Evolutionary conservation across 202 grass and related monocot genomes (phyloP).

Genomic region (Zoysia matrella): DNA sequence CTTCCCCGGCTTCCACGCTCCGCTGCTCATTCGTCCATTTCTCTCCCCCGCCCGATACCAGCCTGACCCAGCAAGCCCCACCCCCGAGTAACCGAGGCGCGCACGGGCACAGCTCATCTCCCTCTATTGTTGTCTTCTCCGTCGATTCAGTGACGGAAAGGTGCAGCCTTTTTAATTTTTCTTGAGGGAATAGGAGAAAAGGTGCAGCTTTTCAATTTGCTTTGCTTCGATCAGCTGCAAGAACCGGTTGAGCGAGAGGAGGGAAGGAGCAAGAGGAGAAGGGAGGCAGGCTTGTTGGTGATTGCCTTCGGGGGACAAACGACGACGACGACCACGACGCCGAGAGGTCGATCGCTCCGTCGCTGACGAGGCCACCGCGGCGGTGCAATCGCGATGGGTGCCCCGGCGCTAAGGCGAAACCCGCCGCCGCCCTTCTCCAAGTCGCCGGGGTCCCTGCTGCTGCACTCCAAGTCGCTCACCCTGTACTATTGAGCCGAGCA

Average conservation of each 20-base stretch:
- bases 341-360: not conserved
- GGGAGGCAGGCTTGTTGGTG: not conserved
- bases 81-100: not conserved
- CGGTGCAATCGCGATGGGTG: conserved; percentile 54
- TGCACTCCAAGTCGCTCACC: conserved; percentile 91
- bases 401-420: conserved; percentile 51
- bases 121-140: not conserved
- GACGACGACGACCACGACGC: conserved; percentile 18
- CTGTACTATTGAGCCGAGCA: conserved; percentile 54
- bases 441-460: conserved; percentile 67
- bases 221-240: conserved; percentile 19
- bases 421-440: conserved; percentile 50
- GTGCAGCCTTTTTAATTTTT: not conserved
- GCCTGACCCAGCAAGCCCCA: conserved; percentile 18
- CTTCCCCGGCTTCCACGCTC: conserved; percentile 37
- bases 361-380: conserved; percentile 33
- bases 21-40: not conserved
- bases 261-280: not conserved
- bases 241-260: not conserved
- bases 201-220: no score
- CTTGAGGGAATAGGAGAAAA: not conserved
- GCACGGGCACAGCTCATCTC: not conserved
- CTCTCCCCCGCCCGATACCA: conserved; percentile 22
- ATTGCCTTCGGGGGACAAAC: not conserved
- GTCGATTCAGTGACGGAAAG: conserved; percentile 2